phyloP scores from a whole-genome alignment of 257 asterid genomes.

The Nicotiana noctiflora region DNA sequence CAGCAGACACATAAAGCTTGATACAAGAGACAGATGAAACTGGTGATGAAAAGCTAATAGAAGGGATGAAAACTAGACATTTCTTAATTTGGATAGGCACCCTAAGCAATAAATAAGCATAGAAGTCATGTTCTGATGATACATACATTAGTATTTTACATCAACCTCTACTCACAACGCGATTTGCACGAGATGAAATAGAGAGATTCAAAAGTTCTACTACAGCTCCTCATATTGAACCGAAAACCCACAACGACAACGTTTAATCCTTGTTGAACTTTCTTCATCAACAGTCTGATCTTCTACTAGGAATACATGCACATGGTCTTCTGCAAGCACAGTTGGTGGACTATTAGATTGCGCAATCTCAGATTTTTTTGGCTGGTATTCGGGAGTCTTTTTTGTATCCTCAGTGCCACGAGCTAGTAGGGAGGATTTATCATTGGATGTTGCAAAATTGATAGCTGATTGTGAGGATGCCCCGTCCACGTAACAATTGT shows the following conservation, averaged over 20 bases:
- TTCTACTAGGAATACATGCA: constrained; percentile 47
- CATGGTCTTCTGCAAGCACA: constrained; percentile 41
- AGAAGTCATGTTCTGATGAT: neutral
- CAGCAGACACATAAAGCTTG: neutral
- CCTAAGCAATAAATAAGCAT: no score
- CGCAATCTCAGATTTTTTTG: constrained; percentile 18
- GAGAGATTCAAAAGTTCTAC: constrained; percentile 23
- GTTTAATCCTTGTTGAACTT: constrained; percentile 36
- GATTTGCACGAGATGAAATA: neutral
- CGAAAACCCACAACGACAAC: constrained; percentile 77
- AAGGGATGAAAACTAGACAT: no score
- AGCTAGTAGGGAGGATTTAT: constrained; percentile 13
- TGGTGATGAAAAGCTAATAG: neutral
- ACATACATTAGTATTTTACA: neutral
- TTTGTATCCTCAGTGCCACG: constrained; percentile 9
- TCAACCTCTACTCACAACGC: neutral
- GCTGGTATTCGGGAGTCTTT: constrained; percentile 12
- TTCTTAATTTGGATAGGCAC: neutral
- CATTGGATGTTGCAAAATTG: constrained; percentile 20
- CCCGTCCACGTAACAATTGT: constrained; percentile 46
- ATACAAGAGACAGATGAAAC: neutral
- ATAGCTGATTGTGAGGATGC: constrained; percentile 23
- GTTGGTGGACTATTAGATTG: constrained; percentile 3
- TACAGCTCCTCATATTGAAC: constrained; percentile 67
- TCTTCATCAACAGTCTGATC: constrained; percentile 43